Base-by-base conservation (phyloP, 1,284 basidiomycete genomes). In the Ustilago nuda region DNA sequence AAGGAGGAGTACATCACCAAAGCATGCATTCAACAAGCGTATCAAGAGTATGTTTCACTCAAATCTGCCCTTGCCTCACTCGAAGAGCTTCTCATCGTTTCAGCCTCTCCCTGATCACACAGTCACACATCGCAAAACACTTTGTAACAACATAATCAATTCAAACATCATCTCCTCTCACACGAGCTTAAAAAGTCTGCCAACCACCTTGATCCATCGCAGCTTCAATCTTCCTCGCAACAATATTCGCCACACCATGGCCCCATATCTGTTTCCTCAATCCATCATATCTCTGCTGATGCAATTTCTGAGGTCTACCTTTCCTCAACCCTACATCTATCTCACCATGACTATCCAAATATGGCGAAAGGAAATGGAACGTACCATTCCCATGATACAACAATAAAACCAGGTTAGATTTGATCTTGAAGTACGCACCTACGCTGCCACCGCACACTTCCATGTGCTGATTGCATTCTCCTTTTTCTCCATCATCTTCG, bases 401-500 rank as follows among this genome's bases (percentile, higher is more conserved):
- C 84, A 94, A 95, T n/a, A 99, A 86, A 51, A 98, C 85, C n/a
- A 92, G 91, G 87, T 95, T 98, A 53, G 94, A 91, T 85, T 96
- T 95, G 79, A 98, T 91, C 63, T 96, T 90, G 86, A 97, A 95
- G 86, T 92, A 99, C 63, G 95, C 87, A 8, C 95, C 97, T 39
- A 94, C 89, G 0, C 91, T 91, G 3, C 94, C 95, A 8, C 93
- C 94, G 80, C 96, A 99, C 93, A 93, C 92, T 89, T 94, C 89
- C 77, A 92, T 93, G 86, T 99, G 97, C 88, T 93, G 91, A 86
- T 98, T 99, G 87, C 96, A 98, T 85, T 99, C 97, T 75, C 89
- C 87, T 60, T 89, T 87, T 33, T 78, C 76, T 48, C 88, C 88
- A 53, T 88, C 86, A 48, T 94, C 92, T 30, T 87, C 82, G 79